Base-by-base conservation (phyloP, 441 rosid genomes). In the Adansonia rubrostipa region DNA sequence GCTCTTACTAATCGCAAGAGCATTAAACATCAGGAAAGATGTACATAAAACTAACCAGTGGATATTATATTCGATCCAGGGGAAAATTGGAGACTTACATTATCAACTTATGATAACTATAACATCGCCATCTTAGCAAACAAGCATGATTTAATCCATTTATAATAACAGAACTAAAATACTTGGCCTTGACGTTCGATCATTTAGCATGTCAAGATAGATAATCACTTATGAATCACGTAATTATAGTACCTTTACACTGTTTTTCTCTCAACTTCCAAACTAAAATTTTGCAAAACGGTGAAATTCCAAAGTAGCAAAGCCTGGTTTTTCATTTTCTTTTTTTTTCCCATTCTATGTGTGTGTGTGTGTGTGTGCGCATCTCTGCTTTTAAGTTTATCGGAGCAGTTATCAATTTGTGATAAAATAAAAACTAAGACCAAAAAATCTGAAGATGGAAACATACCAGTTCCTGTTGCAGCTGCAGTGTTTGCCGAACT, bases 381-480 rank as follows among this genome's bases (percentile, higher is more conserved):
- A 36, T 36, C 2, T 36, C 1, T 36, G 40, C 40, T 36, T 36
- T 36, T 36, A 36, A 36, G 2, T 62, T 28, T 62, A 13, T 0
- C 2, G n/a, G 3, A 62, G 45, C 7, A 63, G 45, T 33, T 63
- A 17, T 10, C 45, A 62, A 11, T 7, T 62, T 5, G 44, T 13
- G 44, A 28, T 28, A 17, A 33, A 42, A 44, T 36, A 36, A 36
- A 36, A 36, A 44, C 28, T 7, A n/a, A 14, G 64, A 15, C 1
- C 9, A 72, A 51, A 36, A 19, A n/a, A 11, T 62, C 40, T 48
- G 33, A 14, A 71, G 33, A 36, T 53, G 63, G 71, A 63, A 15
- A 76, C 83, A 71, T 82, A 93, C 99, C 95, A 95, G 77, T 71
- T 95, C 98, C 47, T 89, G 92, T 87, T 90, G 96, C 86, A 95